Conservation (phyloP, 1,284 basidiomycete genomes). For the Hemileia vastatrix region DNA sequence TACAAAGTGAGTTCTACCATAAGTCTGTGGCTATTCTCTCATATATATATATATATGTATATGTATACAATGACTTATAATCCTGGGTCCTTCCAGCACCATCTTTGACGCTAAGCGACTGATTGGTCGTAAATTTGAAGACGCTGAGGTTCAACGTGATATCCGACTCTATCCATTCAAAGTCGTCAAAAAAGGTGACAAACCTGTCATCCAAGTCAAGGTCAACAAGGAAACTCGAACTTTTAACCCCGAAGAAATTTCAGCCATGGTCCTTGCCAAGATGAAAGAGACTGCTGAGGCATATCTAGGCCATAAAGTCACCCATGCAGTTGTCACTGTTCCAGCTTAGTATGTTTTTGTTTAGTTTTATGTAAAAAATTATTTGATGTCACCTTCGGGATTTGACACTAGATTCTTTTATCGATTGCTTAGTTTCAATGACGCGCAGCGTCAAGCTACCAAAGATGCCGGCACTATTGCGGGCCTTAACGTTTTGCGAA, state of each 20-base stretch:
- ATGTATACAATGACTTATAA: background rate
- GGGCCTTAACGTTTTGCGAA: conserved; percentile 88
- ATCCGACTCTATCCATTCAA: conserved; percentile 50
- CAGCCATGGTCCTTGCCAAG: conserved; percentile 88
- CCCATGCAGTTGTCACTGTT: conserved; percentile 94
- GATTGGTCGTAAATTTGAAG: conserved; percentile 55
- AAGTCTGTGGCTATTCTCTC: conserved; percentile 47
- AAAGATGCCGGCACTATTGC: conserved; percentile 97
- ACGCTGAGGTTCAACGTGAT: conserved; percentile 53
- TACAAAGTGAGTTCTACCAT: conserved; percentile 31
- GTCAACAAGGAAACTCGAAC: conserved; percentile 37
- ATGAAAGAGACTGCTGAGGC: conserved; percentile 99
- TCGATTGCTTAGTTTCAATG: conserved; percentile 64
- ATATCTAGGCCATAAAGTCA: conserved; percentile 91
- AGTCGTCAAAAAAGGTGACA: conserved; percentile 47
- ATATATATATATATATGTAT: conserved; percentile 75
- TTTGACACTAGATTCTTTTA: background rate
- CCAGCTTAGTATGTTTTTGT: conserved; percentile 58
- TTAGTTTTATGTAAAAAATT: conserved; percentile 9
- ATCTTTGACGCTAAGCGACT: conserved; percentile 97
- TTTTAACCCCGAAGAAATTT: conserved; percentile 67
- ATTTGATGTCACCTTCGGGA: background rate
- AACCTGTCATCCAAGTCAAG: conserved; percentile 41
- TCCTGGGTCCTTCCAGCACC: conserved; percentile 77
- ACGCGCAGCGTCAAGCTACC: conserved; percentile 96